These are phyloP conservation scores for Euphorbia celastroides DNA, from an alignment of 441 rosid species.

Conservation along the genomic window DNA sequence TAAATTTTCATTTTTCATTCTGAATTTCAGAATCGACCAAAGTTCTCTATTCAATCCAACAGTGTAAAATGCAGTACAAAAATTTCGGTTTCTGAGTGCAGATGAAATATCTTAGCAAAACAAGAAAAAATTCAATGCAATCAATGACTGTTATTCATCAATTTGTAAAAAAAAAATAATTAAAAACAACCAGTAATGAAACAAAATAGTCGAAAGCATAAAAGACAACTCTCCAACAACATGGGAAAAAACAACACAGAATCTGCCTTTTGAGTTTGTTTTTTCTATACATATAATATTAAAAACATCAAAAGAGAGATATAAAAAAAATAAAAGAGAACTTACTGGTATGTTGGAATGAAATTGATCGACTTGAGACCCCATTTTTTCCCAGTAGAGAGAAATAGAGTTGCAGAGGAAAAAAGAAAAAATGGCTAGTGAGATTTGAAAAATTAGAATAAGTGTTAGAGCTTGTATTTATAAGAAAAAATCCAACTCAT, in stretches of 20 bases:
- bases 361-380: constrained; percentile 24
- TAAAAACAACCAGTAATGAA: no score
- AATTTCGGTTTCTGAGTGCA: not conserved
- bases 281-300: not conserved
- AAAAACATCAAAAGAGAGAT: not conserved
- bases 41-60: not conserved
- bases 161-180: no score
- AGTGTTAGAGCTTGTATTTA: not conserved
- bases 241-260: constrained; percentile 3
- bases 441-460: not conserved
- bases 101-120: not conserved
- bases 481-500: not conserved
- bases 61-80: not conserved
- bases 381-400: constrained; percentile 19
- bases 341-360: constrained; percentile 22
- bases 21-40: not conserved
- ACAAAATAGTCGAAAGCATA: no score
- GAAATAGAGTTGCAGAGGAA: not conserved
- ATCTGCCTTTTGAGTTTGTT: not conserved
- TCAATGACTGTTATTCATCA: not conserved
- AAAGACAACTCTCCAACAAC: constrained; percentile 18
- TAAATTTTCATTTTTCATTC: not conserved
- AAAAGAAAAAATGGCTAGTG: not conserved
- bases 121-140: not conserved
- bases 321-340: not conserved